Evolutionary conservation across 768 basidiomycete genomes (phyloP).

Genomic region (Russula dissimulans): DNA sequence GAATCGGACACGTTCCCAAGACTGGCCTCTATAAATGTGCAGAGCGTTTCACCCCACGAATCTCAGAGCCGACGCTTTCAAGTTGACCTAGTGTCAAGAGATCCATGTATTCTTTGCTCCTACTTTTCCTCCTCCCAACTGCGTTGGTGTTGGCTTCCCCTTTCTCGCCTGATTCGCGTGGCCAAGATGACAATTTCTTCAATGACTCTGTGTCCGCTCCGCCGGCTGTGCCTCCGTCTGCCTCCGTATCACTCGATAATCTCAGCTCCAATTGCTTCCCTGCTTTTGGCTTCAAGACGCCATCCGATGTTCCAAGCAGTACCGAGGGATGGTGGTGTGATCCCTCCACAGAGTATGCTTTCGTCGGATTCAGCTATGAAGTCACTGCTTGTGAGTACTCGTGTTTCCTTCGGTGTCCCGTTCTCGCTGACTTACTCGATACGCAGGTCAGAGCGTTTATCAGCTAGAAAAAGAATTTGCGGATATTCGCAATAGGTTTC

Average conservation of each 20-base stretch:
- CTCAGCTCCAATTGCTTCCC: constrained; percentile 28
- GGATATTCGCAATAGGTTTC: constrained; percentile 49
- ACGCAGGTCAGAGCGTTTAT: constrained; percentile 45
- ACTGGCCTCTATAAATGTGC: not conserved
- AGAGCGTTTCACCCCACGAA: not conserved
- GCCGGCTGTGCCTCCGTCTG: not conserved
- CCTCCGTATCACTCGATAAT: not conserved
- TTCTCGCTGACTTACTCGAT: constrained; percentile 5
- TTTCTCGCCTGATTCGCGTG: not conserved
- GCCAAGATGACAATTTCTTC: not conserved
- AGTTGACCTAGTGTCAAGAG: not conserved
- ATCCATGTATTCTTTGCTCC: not conserved
- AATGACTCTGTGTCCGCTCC: not conserved
- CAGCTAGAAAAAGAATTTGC: constrained; percentile 47
- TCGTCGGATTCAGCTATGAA: constrained; percentile 72
- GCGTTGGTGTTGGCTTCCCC: not conserved
- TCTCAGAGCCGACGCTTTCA: not conserved
- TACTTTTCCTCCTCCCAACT: not conserved
- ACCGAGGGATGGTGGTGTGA: constrained; percentile 44
- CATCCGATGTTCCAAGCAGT: constrained; percentile 34
- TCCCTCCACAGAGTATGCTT: constrained; percentile 55
- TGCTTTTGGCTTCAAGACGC: constrained; percentile 45
- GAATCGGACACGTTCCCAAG: not conserved
- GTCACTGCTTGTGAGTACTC: constrained; percentile 46
- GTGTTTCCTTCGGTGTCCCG: not conserved